Base-by-base conservation (phyloP, 345 rosid genomes). In the Raphanus raphanistrum region DNA sequence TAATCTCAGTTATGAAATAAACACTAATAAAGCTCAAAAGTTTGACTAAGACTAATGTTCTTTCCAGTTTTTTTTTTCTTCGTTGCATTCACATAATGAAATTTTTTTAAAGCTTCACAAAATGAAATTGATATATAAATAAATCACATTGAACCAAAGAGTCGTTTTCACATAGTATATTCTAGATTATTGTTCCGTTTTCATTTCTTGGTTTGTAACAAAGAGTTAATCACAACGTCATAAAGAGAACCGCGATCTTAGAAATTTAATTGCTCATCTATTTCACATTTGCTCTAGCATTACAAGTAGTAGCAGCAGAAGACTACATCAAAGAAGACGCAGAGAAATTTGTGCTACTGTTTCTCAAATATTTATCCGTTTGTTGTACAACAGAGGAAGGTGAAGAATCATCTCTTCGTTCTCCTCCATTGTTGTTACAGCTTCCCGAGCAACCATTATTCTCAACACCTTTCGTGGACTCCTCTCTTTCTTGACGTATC, bases 281-380 rank as follows among this genome's bases (percentile, higher is more conserved):
- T 62, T 84, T 82, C 31, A 80, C 66, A 52, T 50, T 79, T 72
- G 72, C 32, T 67, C 74, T 83, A 6, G 75, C 80, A 72, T 48
- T 68, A 13, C 65, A 55, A 8, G 73, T 62, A 72, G 73, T n/a
- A 83, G 62, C 80, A 84, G 28, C 88, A 58, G 90, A 84, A 62
- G 88, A 88, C 73, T 85, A 83, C 17, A 85, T 35, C 81, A 88
- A 85, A 13, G 88, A 88, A 3, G 94, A 85, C 28, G 82, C 84
- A 54, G 89, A 90, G 71, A 90, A 88, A 84, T 88, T 90, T 7
- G 87, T 82, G 31, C 82, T 88, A 80, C 80, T 82, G 80, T 85
- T 87, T 69, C 76, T 82, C 26, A 73, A 58, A 66, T 76, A 84
- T 43, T 79, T 75, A 63, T 27, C 43, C 35, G 69, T 11, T 75